Conservation (phyloP, 148 eudicot species). For the Dianthus caryophyllus region DNA sequence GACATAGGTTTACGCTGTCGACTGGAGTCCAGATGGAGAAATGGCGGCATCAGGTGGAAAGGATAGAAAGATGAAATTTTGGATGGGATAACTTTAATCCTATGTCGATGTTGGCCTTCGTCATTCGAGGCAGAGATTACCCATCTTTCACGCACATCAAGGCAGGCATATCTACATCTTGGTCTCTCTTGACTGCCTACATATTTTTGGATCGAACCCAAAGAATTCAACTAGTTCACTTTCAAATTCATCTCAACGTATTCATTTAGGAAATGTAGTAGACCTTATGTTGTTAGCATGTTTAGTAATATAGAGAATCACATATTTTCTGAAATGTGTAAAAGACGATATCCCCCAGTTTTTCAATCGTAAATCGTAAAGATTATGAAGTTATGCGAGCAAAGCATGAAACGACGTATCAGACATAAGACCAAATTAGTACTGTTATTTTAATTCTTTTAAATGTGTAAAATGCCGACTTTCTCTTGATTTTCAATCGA, state of each 20-base stretch:
- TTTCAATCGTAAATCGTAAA: no score
- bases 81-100: constrained; percentile 63
- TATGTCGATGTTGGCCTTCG: neutral
- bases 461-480: no score
- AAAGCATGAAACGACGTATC: neutral
- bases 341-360: neutral
- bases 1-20: constrained; percentile 78
- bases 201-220: neutral
- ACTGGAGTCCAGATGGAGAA: constrained; percentile 99
- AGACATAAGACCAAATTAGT: neutral
- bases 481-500: neutral
- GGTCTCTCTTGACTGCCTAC: neutral
- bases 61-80: constrained; percentile 75
- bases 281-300: neutral
- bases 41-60: constrained; percentile 96
- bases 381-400: no score
- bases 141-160: neutral
- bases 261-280: neutral
- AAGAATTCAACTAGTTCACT: neutral
- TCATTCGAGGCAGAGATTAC: neutral
- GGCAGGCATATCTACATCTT: neutral
- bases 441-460: no score
- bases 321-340: neutral
- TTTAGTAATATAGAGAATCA: neutral
- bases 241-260: neutral